Conservation (phyloP, 2,329 filamentous ascomycete genomes). For the Biscogniauxia mediterranea region DNA sequence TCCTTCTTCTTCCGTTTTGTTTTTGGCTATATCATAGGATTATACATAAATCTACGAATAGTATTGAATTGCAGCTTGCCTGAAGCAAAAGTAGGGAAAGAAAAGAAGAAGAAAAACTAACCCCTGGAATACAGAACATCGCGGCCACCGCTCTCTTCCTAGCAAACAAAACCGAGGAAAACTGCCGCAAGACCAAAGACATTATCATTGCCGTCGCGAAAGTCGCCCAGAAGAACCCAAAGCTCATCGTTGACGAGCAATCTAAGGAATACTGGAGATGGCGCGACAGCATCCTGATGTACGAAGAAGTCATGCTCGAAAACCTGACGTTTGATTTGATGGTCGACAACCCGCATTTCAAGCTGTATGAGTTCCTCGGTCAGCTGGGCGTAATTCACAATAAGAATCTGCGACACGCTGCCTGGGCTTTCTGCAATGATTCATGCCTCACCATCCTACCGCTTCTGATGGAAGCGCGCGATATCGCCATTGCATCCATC, state of each 20-base stretch:
- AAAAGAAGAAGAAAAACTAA: too few species aligned
- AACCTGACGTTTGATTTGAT: conserved; percentile 91
- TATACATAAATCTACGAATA: too few species aligned
- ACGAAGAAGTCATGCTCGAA: conserved; percentile 91
- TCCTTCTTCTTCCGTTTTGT: neutral
- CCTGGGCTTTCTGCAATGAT: conserved; percentile 94
- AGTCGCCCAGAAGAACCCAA: conserved; percentile 87
- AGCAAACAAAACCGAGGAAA: conserved; percentile 96
- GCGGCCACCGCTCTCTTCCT: conserved; percentile 90
- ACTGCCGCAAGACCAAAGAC: conserved; percentile 92
- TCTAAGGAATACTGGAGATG: conserved; percentile 98
- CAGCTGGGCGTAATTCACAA: conserved; percentile 74
- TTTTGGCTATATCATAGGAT: too few species aligned
- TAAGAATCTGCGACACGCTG: conserved; percentile 77
- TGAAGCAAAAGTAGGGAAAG: too few species aligned
- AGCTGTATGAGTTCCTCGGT: conserved; percentile 77
- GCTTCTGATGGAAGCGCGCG: conserved; percentile 73
- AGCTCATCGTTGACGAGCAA: conserved; percentile 89
- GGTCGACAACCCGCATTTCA: conserved; percentile 82
- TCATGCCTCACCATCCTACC: conserved; percentile 81
- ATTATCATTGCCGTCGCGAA: conserved; percentile 91
- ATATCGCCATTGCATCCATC: conserved; percentile 80
- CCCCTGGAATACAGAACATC: conserved; percentile 58
- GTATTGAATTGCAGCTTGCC: too few species aligned
- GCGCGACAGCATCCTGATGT: conserved; percentile 88